Evolutionary conservation across 2,329 filamentous ascomycete species (phyloP).

Genomic region (Cytospora piceicola): DNA sequence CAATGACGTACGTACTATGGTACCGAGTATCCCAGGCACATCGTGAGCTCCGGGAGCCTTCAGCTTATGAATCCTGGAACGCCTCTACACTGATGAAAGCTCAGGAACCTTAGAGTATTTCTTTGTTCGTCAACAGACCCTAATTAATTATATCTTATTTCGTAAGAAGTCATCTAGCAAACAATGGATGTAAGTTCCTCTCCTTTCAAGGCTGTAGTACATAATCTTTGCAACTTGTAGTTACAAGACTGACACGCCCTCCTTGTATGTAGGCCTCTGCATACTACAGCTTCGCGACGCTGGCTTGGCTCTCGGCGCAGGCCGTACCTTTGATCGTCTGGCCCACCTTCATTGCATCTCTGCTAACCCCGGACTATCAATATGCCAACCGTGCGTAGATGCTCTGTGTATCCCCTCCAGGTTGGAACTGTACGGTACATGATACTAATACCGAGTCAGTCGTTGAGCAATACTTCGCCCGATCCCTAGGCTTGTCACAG

Average conservation of each 20-base stretch:
- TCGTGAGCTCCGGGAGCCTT: neutral
- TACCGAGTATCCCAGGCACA: neutral
- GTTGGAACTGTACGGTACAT: neutral
- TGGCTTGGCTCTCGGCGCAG: slow-evolving; percentile 56
- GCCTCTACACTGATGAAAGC: neutral
- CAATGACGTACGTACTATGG: slow-evolving; percentile 1
- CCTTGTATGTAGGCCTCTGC: slow-evolving; percentile 51
- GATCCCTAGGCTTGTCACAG: slow-evolving; percentile 69
- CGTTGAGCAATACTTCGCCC: slow-evolving; percentile 74
- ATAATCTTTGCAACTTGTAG: neutral
- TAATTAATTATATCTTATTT: neutral
- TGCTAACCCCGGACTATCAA: slow-evolving; percentile 45
- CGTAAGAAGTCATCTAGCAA: neutral
- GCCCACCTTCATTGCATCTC: slow-evolving; percentile 51
- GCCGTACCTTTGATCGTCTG: slow-evolving; percentile 52
- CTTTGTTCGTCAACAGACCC: neutral
- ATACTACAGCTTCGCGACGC: slow-evolving; percentile 54
- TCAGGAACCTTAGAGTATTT: neutral
- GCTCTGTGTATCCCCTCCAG: neutral
- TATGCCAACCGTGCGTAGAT: slow-evolving; percentile 38
- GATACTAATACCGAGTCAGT: slow-evolving; percentile 15
- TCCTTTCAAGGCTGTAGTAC: neutral
- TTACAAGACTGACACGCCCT: neutral
- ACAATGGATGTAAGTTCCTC: slow-evolving; percentile 26
- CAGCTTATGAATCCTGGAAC: neutral